Base-by-base conservation (phyloP, 139 green algal genomes). In the Micractinium conductrix region DNA sequence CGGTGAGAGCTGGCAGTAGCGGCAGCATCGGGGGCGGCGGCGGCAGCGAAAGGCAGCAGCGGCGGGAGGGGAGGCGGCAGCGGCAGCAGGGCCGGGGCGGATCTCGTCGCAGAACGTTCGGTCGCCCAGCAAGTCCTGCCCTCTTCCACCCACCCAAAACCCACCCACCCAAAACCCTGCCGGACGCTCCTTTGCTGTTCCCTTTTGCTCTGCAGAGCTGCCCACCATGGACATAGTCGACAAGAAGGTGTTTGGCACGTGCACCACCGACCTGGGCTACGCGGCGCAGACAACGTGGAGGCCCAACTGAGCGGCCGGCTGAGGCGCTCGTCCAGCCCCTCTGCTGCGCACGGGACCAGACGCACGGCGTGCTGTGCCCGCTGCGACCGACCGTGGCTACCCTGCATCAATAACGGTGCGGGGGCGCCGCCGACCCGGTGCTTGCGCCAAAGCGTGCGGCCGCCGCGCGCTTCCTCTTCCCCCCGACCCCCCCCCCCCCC, bases 161-260 rank as follows among this genome's bases (percentile, higher is more conserved):
- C 12, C 69, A n/a, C 69, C 40, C 50, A 37, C 69, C 35, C 21
- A 16, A 58, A 6, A 75, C 24, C 42, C 2, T 40, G 40, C 40
- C 33, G 16, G 30, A 42, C 30, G 28, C 33, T 42, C 16, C 65
- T 42, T 44, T 28, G 5, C 65, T 38, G 26, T 28, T 4, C 65
- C 14, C 33, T 24, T 28, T 4, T 16, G 2, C 35, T 28, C 22
- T 73, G 65, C 65, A 73, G 65, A 22, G 4, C 65, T 73, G 65
- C 21, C 33, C 65, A 73, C 33, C 22, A 38, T 73, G 71, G 71
- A 78, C 71, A 78, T 78, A 24, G 71, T 78, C 22, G 71, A 78
- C 71, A 53, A 55, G 26, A 37, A 60, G 28, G 35, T 60, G 8
- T 78, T 55, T 40, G 35, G 14, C 4, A 35, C 71, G 33, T 55